Percentiles rank a stretch among this genome's conserved stretches.
Conservation (phyloP, 257 asterid species). For the Solanum chaucha region DNA sequence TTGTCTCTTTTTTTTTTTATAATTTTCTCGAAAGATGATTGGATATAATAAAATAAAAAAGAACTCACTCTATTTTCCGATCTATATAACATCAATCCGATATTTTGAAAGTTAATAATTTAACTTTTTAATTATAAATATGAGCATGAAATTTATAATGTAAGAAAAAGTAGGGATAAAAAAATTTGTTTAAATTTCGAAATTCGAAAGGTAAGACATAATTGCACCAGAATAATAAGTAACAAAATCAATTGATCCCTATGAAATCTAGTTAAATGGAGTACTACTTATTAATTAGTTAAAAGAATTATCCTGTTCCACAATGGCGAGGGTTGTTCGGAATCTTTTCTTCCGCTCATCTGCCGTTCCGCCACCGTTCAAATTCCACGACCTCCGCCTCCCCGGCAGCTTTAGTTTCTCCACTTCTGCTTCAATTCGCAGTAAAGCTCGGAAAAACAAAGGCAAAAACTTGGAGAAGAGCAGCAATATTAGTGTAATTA, state of each 20-base stretch:
- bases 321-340: neutral
- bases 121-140: too few species aligned
- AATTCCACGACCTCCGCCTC: neutral
- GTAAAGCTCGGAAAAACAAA: constrained; percentile 10
- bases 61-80: neutral
- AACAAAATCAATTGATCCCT: too few species aligned
- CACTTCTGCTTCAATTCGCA: constrained; percentile 4
- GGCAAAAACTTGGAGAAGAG: constrained; percentile 1
- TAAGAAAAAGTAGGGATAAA: too few species aligned
- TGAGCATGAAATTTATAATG: too few species aligned
- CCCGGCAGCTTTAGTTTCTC: neutral
- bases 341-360: neutral
- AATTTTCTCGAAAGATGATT: neutral
- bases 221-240: too few species aligned
- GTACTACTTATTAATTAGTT: neutral
- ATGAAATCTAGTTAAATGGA: neutral
- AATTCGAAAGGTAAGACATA: too few species aligned
- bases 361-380: neutral
- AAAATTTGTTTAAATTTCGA: too few species aligned
- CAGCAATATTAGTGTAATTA: constrained; percentile 13
- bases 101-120: neutral
- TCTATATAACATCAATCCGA: too few species aligned
- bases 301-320: neutral
- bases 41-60: neutral
- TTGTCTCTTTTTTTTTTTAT: too few species aligned